Conservation (phyloP, 2,329 filamentous ascomycete genomes). For the Epichloe scottii region DNA sequence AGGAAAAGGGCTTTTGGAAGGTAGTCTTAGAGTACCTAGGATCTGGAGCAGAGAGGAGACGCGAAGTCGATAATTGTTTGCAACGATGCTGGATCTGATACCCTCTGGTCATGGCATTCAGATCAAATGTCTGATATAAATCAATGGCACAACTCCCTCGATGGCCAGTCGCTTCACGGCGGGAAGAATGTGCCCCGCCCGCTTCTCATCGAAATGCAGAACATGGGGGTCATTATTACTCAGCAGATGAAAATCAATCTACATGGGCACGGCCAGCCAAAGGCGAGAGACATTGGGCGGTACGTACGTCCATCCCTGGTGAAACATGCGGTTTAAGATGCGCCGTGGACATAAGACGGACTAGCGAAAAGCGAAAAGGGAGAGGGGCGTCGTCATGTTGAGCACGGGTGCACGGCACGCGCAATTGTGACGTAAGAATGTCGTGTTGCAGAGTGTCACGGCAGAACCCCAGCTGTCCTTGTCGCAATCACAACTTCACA, state of each 20-base stretch:
- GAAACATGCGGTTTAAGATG: background rate
- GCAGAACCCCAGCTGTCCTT: too few relatives aligned
- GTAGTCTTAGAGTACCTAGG: too few relatives aligned
- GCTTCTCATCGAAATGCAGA: too few relatives aligned
- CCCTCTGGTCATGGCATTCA: too few relatives aligned
- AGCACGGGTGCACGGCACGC: background rate
- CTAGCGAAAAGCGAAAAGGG: background rate
- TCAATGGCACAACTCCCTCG: too few relatives aligned
- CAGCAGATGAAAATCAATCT: background rate
- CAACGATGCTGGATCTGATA: too few relatives aligned
- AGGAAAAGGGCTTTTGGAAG: too few relatives aligned
- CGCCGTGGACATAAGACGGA: background rate
- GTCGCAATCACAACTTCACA: background rate
- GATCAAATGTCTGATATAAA: too few relatives aligned
- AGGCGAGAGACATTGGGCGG: background rate
- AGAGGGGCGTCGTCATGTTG: background rate
- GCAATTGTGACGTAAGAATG: constrained; percentile 3
- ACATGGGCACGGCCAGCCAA: background rate
- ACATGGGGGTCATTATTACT: background rate
- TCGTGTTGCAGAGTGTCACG: background rate
- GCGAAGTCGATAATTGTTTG: too few relatives aligned
- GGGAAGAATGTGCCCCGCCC: too few relatives aligned
- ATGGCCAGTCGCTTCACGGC: too few relatives aligned
- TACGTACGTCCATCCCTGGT: background rate
- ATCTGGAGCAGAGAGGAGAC: too few relatives aligned